Conservation (phyloP, 2,329 filamentous ascomycete species). For the Neopestalotiopsis rosae region DNA sequence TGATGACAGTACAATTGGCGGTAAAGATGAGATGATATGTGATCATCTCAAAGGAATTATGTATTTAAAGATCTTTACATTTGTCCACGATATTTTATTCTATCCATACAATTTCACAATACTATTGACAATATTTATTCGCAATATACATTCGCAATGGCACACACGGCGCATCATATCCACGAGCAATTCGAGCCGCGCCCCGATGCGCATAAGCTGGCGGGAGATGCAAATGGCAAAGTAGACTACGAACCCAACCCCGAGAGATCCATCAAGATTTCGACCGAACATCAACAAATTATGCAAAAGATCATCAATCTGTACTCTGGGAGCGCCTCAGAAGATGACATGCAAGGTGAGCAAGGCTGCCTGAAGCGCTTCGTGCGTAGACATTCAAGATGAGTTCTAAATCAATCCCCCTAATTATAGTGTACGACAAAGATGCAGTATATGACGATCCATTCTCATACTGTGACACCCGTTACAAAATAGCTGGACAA, state of each 20-base stretch:
- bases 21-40: too few species aligned
- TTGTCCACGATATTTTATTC: too few species aligned
- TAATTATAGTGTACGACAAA: slow-evolving; percentile 44
- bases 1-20: neutral
- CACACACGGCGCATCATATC: slow-evolving; percentile 3
- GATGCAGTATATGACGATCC: slow-evolving; percentile 53
- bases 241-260: slow-evolving; percentile 50
- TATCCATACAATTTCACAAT: too few species aligned
- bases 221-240: slow-evolving; percentile 24
- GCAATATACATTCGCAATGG: neutral
- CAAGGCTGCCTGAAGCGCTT: neutral
- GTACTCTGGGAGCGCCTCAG: slow-evolving; percentile 51
- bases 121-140: neutral
- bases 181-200: slow-evolving; percentile 21
- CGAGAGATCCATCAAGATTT: slow-evolving; percentile 34
- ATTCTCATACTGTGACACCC: slow-evolving; percentile 52
- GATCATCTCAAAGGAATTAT: too few species aligned
- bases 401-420: neutral
- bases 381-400: neutral
- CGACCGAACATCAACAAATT: slow-evolving; percentile 42
- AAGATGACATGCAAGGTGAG: slow-evolving; percentile 47
- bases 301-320: slow-evolving; percentile 47
- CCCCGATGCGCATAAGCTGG: slow-evolving; percentile 18
- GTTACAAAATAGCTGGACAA: slow-evolving; percentile 52
- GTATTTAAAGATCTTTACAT: too few species aligned